These are phyloP conservation scores for Rosa persica DNA, from an alignment of 306 rosid species.

Conservation along the genomic window DNA sequence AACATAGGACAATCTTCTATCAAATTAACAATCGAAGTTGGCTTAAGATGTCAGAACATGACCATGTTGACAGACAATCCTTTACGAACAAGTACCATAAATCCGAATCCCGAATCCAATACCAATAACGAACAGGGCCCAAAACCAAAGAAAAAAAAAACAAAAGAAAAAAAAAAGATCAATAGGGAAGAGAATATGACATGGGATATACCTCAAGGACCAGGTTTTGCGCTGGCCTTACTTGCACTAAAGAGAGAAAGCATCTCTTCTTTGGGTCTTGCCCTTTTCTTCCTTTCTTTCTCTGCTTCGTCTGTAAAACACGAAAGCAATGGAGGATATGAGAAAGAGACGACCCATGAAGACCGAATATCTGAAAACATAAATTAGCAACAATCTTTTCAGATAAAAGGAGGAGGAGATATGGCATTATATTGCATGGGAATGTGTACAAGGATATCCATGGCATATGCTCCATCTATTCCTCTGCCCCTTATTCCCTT, in stretches of 20 bases:
- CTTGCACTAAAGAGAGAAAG: slow-evolving; percentile 20
- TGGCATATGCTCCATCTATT: slow-evolving; percentile 45
- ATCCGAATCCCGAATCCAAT: too few species aligned
- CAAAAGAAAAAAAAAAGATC: not conserved
- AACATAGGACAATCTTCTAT: too few species aligned
- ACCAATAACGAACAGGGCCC: too few species aligned
- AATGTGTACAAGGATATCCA: slow-evolving; percentile 51
- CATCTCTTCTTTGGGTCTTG: slow-evolving; percentile 29
- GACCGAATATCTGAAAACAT: slow-evolving; percentile 20
- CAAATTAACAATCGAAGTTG: too few species aligned
- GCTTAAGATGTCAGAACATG: too few species aligned
- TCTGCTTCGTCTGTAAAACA: not conserved
- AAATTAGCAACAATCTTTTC: slow-evolving; percentile 14
- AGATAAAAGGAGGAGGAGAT: slow-evolving; percentile 9
- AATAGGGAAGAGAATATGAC: slow-evolving; percentile 39
- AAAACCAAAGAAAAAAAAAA: too few species aligned
- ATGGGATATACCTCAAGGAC: slow-evolving; percentile 40
- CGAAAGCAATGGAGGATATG: not conserved
- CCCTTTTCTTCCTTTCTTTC: slow-evolving; percentile 13
- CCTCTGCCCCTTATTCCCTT: not conserved
- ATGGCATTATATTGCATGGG: slow-evolving; percentile 22
- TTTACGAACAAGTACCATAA: too few species aligned
- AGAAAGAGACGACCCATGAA: slow-evolving; percentile 11
- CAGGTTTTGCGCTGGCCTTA: slow-evolving; percentile 11
- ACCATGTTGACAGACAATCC: too few species aligned